Evolutionary conservation across 2,329 filamentous ascomycete genomes (phyloP).

Genomic region (Aureobasidium zeae): DNA sequence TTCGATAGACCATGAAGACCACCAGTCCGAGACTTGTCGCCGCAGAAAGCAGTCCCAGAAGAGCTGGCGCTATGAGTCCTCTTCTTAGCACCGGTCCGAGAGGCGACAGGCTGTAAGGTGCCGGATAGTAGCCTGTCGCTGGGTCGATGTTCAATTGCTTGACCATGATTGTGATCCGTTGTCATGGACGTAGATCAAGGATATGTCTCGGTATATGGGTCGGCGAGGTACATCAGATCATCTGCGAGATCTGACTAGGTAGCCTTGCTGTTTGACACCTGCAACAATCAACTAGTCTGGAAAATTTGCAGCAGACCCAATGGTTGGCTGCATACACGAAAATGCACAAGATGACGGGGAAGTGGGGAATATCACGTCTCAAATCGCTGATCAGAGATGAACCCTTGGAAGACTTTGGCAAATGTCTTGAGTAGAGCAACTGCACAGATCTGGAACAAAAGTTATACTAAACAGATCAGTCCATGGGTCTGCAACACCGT

Average conservation of each 20-base stretch:
- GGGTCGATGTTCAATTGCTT: background rate
- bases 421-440: no score
- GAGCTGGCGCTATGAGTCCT: conserved; percentile 24
- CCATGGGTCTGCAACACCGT: no score
- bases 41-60: conserved; percentile 24
- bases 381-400: no score
- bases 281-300: background rate
- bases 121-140: conserved; percentile 19
- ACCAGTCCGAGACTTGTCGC: conserved; percentile 23
- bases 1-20: conserved; percentile 24
- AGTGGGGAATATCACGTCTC: no score
- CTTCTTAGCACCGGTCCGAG: conserved; percentile 19
- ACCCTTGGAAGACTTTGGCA: no score
- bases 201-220: no score
- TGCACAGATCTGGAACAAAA: no score
- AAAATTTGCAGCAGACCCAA: background rate
- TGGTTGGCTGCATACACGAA: background rate
- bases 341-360: no score
- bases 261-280: background rate
- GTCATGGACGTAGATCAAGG: no score
- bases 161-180: background rate
- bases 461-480: no score
- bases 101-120: conserved; percentile 22
- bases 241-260: no score
- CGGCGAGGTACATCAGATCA: no score